These are phyloP conservation scores for Gossypium raimondii DNA, from an alignment of 345 rosid species.

Conservation along the genomic window DNA sequence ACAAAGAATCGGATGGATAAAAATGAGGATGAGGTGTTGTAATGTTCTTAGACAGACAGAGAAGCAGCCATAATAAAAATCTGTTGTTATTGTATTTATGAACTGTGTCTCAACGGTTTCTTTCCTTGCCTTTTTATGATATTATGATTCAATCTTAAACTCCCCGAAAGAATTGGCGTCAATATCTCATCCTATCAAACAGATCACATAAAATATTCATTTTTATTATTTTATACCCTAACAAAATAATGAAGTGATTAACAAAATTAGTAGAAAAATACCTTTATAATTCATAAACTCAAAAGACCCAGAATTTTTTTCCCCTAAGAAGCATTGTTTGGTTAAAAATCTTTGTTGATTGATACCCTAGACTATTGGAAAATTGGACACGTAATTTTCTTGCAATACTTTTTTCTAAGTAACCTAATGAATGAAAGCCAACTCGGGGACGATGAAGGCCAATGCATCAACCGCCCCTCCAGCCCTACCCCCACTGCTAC, in stretches of 20 bases:
- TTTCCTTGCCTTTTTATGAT: constrained; percentile 3
- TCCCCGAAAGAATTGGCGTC: constrained; percentile 71
- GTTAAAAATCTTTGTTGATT: not conserved
- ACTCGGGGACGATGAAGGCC: constrained; percentile 32
- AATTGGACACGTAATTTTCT: not conserved
- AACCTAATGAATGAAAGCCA: constrained; percentile 27
- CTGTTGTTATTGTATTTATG: no score
- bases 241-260: not conserved
- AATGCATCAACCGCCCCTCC: constrained; percentile 12
- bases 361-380: not conserved
- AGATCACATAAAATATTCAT: constrained; percentile 17
- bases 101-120: constrained; percentile 18
- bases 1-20: no score
- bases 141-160: constrained; percentile 5
- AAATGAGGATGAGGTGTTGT: no score
- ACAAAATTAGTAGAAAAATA: not conserved
- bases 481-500: not conserved
- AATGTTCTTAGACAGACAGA: no score
- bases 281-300: not conserved
- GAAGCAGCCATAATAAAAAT: no score
- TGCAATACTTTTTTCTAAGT: not conserved
- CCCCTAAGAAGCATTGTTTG: not conserved
- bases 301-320: constrained; percentile 15
- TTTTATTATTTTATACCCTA: not conserved
- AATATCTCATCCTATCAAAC: constrained; percentile 50